Base-by-base conservation (phyloP, 1,284 basidiomycete species). In the Farysia itapuensis region DNA sequence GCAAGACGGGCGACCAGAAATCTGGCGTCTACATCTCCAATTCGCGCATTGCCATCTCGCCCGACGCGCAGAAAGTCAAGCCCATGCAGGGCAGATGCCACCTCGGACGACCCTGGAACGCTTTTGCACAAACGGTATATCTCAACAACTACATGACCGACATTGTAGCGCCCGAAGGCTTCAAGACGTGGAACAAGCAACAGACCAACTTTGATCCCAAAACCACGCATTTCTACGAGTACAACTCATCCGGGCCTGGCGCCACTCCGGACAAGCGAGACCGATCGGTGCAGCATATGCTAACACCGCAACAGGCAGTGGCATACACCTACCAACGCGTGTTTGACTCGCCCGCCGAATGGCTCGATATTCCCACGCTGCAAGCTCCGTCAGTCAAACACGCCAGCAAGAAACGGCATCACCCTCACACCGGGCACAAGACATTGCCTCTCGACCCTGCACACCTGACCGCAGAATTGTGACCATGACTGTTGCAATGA, bases 11-110 rank as follows among this genome's bases (percentile, higher is more conserved):
- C 13, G 43, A 60, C 25, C 24, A 42, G 0, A 14, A 4, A 3
- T 29, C 45, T 13, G 50, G 57, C 2, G 51, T 60, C 13, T 60
- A 59, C 33, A 29, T 59, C 15, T 44, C 40, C 45, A 45, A 47
- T 14, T 60, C 57, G 4, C 4, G n/a, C 19, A 49, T 60, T 32
- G 36, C 35, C 7, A 22, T 31, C 3, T 45, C 51, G 0, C 16
- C 30, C 26, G 47, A 54, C 19, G 56, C 50, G 4, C 41, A 33
- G 15, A 40, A 35, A 1, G 16, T 31, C 13, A 34, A 38, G 11
- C 5, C 23, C 16, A 30, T 60, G 39, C 23, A 24, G 1, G 35
- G 22, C 2, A 28, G 32, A 16, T 54, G 50, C 18, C 39, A 60
- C 18, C 37, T 60, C 8, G 57, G 46, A 2, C 5, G 50, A 16